Conservation (phyloP, 1,139 yeast species). For the Chernovozyma sophiae-reginae region DNA sequence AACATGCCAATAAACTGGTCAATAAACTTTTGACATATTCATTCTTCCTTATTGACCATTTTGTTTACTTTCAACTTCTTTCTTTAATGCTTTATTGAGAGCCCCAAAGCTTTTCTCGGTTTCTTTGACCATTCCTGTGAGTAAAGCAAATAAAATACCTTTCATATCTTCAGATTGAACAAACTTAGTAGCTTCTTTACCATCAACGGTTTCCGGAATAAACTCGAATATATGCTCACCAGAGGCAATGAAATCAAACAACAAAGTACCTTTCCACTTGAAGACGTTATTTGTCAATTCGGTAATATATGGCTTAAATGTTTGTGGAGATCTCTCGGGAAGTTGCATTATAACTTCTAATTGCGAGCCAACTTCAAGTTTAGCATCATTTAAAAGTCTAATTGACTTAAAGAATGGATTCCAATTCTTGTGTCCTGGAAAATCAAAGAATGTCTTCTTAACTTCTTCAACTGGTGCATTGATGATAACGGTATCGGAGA, state of each 20-base stretch:
- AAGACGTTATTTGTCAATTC: conserved; percentile 8
- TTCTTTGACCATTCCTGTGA: conserved; percentile 3
- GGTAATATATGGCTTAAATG: conserved; percentile 10
- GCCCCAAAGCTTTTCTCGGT: conserved; percentile 3
- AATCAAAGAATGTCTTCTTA: conserved; percentile 10
- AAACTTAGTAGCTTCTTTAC: conserved; percentile 10
- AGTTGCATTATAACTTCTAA: conserved; percentile 10
- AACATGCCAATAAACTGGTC: too few relatives aligned
- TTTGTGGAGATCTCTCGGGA: not conserved
- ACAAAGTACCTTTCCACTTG: conserved; percentile 13
- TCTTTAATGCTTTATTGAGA: conserved; percentile 6
- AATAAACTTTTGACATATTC: too few relatives aligned
- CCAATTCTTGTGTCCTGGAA: conserved; percentile 12
- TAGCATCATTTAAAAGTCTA: conserved; percentile 10
- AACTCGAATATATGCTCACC: conserved; percentile 13
- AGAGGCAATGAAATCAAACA: conserved; percentile 12
- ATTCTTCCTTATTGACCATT: too few relatives aligned
- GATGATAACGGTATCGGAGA: conserved; percentile 8
- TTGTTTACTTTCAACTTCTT: conserved; percentile 4
- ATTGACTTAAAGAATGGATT: conserved; percentile 14
- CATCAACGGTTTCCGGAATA: conserved; percentile 8
- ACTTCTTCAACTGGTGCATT: conserved; percentile 13
- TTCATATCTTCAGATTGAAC: conserved; percentile 12
- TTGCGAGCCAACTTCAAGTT: conserved; percentile 13
- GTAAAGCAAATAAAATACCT: conserved; percentile 10